phyloP scores from a whole-genome alignment of 441 rosid species.

The Manihot esculenta region DNA sequence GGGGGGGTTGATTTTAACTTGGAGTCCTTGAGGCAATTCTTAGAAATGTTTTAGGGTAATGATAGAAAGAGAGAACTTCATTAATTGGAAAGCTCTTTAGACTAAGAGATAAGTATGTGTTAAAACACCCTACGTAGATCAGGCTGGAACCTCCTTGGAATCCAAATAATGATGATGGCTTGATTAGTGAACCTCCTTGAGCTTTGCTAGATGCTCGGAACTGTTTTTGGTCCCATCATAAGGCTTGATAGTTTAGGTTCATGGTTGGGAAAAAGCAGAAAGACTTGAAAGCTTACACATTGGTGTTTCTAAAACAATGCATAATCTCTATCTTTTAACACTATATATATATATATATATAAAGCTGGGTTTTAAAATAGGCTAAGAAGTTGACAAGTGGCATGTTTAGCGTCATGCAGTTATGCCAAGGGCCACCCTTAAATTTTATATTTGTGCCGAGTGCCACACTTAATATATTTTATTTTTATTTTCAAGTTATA shows the following conservation, averaged over 20 bases:
- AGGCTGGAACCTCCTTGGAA: background rate
- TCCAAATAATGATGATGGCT: background rate
- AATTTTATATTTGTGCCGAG: no score
- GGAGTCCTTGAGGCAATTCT: background rate
- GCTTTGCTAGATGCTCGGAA: background rate
- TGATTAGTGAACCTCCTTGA: background rate
- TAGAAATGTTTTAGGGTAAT: background rate
- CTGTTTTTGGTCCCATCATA: background rate
- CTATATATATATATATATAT: no score
- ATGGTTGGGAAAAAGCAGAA: background rate
- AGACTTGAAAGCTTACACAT: background rate
- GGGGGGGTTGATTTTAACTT: conserved; percentile 1
- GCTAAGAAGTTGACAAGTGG: no score
- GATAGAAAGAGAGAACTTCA: background rate
- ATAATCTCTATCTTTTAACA: background rate
- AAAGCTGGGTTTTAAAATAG: no score
- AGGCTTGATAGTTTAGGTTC: background rate
- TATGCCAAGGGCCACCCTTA: no score
- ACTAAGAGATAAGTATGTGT: background rate
- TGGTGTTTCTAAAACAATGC: background rate
- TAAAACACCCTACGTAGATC: background rate
- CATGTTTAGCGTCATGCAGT: no score
- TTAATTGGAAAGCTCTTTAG: background rate
- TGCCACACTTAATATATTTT: no score
- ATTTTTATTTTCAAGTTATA: no score